Conservation (phyloP, 1,139 yeast species). For the Arxiozyma bovina region DNA sequence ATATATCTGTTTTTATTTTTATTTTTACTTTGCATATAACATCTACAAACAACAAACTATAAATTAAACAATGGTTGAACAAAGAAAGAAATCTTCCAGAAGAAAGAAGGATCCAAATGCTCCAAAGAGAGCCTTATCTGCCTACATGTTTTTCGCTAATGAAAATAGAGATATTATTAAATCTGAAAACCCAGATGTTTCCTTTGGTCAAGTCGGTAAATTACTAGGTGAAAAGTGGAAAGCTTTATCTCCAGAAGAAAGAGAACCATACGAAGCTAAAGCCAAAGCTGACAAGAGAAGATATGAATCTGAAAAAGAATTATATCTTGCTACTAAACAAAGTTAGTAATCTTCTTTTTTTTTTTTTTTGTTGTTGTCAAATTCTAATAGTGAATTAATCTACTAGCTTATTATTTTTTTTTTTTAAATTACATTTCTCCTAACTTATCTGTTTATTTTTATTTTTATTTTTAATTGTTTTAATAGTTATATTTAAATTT, state of each 20-base stretch:
- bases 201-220: slow-evolving; percentile 89
- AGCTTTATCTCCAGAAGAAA: slow-evolving; percentile 72
- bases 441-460: too few species aligned
- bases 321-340: slow-evolving; percentile 46
- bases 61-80: background rate
- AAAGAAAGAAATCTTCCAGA: slow-evolving; percentile 27
- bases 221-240: slow-evolving; percentile 95
- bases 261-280: slow-evolving; percentile 81
- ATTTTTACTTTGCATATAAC: background rate
- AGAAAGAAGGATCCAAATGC: slow-evolving; percentile 80
- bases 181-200: slow-evolving; percentile 88
- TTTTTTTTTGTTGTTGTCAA: background rate
- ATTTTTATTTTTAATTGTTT: background rate
- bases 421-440: too few species aligned
- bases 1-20: too few species aligned
- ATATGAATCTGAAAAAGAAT: slow-evolving; percentile 93
- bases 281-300: slow-evolving; percentile 96
- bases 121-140: slow-evolving; percentile 96
- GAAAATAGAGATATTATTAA: slow-evolving; percentile 93
- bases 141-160: slow-evolving; percentile 97
- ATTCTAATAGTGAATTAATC: background rate
- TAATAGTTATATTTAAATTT: background rate
- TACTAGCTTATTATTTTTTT: too few species aligned
- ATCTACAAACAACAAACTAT: background rate
- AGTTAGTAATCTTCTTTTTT: slow-evolving; percentile 9